phyloP scores from a whole-genome alignment of 441 rosid species.

The Omphalea diandra region DNA sequence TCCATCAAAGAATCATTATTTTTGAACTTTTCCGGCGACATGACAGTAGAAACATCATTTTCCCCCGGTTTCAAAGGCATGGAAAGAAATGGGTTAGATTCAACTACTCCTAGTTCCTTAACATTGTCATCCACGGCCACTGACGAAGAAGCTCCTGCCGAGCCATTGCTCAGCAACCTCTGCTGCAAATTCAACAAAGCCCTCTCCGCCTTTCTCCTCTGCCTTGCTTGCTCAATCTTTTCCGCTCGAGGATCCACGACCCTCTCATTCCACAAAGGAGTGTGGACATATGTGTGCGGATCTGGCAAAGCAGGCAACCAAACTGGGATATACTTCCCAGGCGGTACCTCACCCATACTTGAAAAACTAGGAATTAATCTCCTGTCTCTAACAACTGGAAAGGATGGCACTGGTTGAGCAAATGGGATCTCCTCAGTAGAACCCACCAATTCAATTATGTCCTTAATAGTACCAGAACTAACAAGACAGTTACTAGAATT shows the following conservation, averaged over 20 bases:
- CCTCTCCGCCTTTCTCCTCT: slow-evolving; percentile 83
- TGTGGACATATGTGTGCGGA: slow-evolving; percentile 72
- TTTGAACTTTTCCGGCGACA: slow-evolving; percentile 37
- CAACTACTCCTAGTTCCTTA: slow-evolving; percentile 32
- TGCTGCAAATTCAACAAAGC: slow-evolving; percentile 86
- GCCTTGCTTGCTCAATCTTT: slow-evolving; percentile 85
- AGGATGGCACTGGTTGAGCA: slow-evolving; percentile 61
- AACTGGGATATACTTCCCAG: slow-evolving; percentile 77
- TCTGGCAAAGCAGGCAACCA: slow-evolving; percentile 98
- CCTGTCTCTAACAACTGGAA: slow-evolving; percentile 50
- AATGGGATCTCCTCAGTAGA: slow-evolving; percentile 59
- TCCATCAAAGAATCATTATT: slow-evolving; percentile 53
- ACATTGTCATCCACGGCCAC: slow-evolving; percentile 16
- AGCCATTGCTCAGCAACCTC: slow-evolving; percentile 55
- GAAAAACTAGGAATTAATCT: slow-evolving; percentile 73
- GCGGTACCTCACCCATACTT: slow-evolving; percentile 66
- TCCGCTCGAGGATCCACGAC: slow-evolving; percentile 66
- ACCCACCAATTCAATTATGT: slow-evolving; percentile 49
- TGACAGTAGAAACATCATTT: slow-evolving; percentile 42
- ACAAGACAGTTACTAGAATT: slow-evolving; percentile 37
- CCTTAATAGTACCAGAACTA: slow-evolving; percentile 49
- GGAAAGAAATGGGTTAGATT: slow-evolving; percentile 33
- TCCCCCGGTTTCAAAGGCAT: slow-evolving; percentile 47
- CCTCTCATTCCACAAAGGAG: slow-evolving; percentile 85
- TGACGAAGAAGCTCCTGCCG: slow-evolving; percentile 44